Conservation (phyloP, 768 basidiomycete species). For the Boletales sp. region DNA sequence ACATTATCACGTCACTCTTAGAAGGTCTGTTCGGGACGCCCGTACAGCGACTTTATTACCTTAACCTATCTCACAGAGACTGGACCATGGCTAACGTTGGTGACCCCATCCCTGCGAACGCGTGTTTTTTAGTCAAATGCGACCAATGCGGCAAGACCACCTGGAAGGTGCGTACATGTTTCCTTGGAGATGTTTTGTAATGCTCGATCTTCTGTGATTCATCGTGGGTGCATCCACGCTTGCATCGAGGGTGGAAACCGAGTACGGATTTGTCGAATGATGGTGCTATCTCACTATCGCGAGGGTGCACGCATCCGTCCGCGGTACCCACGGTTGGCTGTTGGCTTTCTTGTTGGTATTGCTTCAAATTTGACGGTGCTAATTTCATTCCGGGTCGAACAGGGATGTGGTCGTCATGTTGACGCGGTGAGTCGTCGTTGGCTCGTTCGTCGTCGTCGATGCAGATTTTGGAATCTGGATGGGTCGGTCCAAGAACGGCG, state of each 20-base stretch:
- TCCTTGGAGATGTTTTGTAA: conserved; percentile 23
- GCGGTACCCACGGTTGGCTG: conserved; percentile 9
- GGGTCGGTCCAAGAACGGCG: conserved; percentile 7
- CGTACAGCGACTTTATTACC: conserved; percentile 30
- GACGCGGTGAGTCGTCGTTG: conserved; percentile 47
- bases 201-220: conserved; percentile 15
- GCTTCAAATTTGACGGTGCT: not conserved
- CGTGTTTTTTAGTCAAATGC: conserved; percentile 59
- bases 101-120: conserved; percentile 40
- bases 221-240: conserved; percentile 16
- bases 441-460: not conserved
- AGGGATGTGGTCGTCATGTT: conserved; percentile 73
- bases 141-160: conserved; percentile 62
- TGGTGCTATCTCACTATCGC: conserved; percentile 6
- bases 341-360: not conserved
- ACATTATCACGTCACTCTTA: conserved; percentile 18
- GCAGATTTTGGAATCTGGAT: conserved; percentile 17
- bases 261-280: conserved; percentile 6
- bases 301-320: conserved; percentile 10
- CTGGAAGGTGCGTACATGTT: conserved; percentile 54
- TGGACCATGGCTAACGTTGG: conserved; percentile 22
- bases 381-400: conserved; percentile 10
- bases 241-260: conserved; percentile 13
- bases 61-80: conserved; percentile 27
- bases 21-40: conserved; percentile 12